phyloP scores from a whole-genome alignment of 768 basidiomycete genomes.

The Boletus bicolor region DNA sequence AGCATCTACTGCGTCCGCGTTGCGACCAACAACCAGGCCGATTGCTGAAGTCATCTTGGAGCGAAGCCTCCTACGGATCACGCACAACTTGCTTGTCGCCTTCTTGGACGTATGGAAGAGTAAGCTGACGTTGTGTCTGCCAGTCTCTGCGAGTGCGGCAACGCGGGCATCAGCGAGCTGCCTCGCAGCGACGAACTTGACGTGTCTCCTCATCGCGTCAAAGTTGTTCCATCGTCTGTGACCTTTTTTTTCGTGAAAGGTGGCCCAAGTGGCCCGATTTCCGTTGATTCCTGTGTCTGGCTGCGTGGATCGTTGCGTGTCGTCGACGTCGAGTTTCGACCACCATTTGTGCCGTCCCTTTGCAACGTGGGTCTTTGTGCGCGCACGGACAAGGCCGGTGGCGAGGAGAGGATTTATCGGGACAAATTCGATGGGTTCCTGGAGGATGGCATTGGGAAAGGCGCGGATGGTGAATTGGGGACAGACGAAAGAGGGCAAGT shows the following conservation, averaged over 20 bases:
- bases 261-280: neutral
- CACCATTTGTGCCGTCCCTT: neutral
- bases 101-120: slow-evolving; percentile 25
- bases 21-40: slow-evolving; percentile 16
- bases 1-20: slow-evolving; percentile 4
- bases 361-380: neutral
- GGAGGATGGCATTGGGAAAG: slow-evolving; percentile 22
- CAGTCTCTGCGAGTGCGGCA: slow-evolving; percentile 6
- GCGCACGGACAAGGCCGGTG: slow-evolving; percentile 12
- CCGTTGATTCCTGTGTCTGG: neutral
- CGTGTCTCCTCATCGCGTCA: neutral
- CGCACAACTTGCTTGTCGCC: slow-evolving; percentile 22
- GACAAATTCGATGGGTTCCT: slow-evolving; percentile 8
- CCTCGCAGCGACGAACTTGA: neutral
- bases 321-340: neutral
- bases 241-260: neutral
- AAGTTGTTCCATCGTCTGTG: neutral
- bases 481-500: slow-evolving; percentile 17
- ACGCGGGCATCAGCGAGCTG: slow-evolving; percentile 5
- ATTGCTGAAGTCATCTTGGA: slow-evolving; percentile 23
- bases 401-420: slow-evolving; percentile 21
- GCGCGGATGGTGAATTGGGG: slow-evolving; percentile 24
- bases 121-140: slow-evolving; percentile 12
- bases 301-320: neutral
- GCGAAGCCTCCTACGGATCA: slow-evolving; percentile 20